Evolutionary conservation across 768 basidiomycete species (phyloP), one percentile per base, ranked within the genome.

Genomic region (Coprinellus micaceus): DNA sequence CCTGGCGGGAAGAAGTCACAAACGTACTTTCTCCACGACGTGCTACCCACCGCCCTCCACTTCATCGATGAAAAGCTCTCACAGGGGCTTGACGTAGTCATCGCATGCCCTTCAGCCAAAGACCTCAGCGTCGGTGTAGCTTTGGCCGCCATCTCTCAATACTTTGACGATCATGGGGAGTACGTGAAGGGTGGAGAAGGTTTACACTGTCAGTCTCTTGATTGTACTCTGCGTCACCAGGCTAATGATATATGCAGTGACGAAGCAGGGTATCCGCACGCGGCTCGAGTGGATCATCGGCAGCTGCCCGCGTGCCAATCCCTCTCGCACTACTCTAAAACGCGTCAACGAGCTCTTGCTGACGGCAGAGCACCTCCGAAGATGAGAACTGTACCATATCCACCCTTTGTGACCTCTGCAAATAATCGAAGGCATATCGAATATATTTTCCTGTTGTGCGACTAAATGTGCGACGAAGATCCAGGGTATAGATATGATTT

Each of bases 281-380:
- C 79, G 93, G 17, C 75, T 98, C 33, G 87, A 98, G 66, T 93
- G 90, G 91, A 83, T 98, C 47, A 88, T 94, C 56, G 76, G 86
- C 19, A 86, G 83, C 60, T 73, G 80, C 51, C 88, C 90, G 4
- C 74, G 76, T 53, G 88, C 86, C 3, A 98, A 97, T 66, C 95
- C 96, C 0, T 85, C 90, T 10, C 81, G 94, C 40, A 78, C 83
- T 15, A 91, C 89, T 9, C 76, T 98, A 57, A 72, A 74, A 59
- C 66, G 69, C 9, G 71, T 74, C 39, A 73, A 72, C 40, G 73
- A 72, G 56, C 73, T 62, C 49, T 57, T 73, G n/a, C 56, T 70
- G 12, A 62, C 58, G 7, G 29, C 49, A 12, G 49, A 51, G 2
- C 49, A 51, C 24, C 33, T 51, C 19, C 40, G 40, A 33, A 29